Conservation (phyloP, 495 filamentous ascomycete species). For the Neurospora sp. region DNA sequence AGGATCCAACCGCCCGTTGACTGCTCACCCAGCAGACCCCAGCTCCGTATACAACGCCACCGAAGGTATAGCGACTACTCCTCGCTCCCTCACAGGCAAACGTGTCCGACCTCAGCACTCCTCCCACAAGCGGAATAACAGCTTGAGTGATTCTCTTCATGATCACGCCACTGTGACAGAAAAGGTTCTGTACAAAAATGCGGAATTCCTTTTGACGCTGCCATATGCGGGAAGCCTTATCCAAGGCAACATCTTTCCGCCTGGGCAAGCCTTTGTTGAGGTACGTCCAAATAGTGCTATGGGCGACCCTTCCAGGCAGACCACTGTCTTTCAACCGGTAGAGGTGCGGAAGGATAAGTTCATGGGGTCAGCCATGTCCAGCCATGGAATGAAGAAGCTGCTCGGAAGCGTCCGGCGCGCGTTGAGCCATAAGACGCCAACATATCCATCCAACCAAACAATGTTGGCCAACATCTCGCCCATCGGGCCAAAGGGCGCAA, state of each 20-base stretch:
- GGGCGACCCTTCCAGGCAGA: slow-evolving; percentile 28
- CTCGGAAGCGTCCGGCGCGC: slow-evolving; percentile 82
- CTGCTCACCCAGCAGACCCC: slow-evolving; percentile 54
- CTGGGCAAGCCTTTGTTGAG: slow-evolving; percentile 65
- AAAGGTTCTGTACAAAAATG: slow-evolving; percentile 37
- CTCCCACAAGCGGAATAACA: slow-evolving; percentile 42
- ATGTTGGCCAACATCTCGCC: slow-evolving; percentile 39
- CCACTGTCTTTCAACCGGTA: slow-evolving; percentile 36
- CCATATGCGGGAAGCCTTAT: slow-evolving; percentile 76
- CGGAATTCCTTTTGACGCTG: slow-evolving; percentile 50
- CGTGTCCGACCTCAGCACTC: slow-evolving; percentile 34
- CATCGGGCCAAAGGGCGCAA: slow-evolving; percentile 40
- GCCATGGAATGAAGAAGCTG: slow-evolving; percentile 68
- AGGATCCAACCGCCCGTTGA: slow-evolving; percentile 34
- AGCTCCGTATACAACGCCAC: slow-evolving; percentile 34
- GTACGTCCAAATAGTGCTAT: slow-evolving; percentile 48
- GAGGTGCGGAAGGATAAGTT: slow-evolving; percentile 28
- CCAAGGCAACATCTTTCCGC: slow-evolving; percentile 68
- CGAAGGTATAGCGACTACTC: slow-evolving; percentile 40
- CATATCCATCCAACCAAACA: slow-evolving; percentile 20
- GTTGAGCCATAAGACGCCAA: slow-evolving; percentile 56
- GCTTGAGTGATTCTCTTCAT: slow-evolving; percentile 74
- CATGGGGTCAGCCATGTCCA: slow-evolving; percentile 42
- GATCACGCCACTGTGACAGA: slow-evolving; percentile 50
- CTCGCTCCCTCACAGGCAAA: slow-evolving; percentile 42